Base-by-base conservation (phyloP, 805 yeast species). In the Pichia scutulata region DNA sequence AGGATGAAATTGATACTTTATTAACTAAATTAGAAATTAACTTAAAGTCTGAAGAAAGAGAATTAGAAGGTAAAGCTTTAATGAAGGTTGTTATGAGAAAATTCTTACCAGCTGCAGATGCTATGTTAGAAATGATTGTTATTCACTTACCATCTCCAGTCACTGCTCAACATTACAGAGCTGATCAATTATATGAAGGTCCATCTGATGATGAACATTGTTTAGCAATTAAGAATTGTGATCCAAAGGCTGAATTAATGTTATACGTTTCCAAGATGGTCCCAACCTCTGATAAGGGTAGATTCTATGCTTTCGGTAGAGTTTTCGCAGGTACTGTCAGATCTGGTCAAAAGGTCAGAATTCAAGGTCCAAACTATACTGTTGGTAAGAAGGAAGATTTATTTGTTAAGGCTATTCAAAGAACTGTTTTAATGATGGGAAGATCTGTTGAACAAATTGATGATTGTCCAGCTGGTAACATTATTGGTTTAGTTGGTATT, bases 231-330 rank as follows among this genome's bases (percentile, higher is more conserved):
- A 89, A 85, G 82, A 84, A 86, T 84, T 92, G 99, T 86, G 97
- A 92, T 80, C 96, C 98, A 71, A 84, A 75, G 70, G 96, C 95
- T 67, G 98, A 92, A 72, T 86, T 92, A 71, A 92, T 92, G 99
- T 83, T 92, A 72, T 92, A 92, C 89, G 93, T 92, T 70, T 93
- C 98, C 78, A 92, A 92, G 96, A 92, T 92, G 99, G 98, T 92
- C 65, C 99, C 99, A 77, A 92, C 99, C 73, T 92, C 98, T 66
- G 99, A 92, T 78, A 93, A 92, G 83, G 99, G 99, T 84, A 89
- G 99, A 81, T 92, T 92, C 96, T 92, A 89, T 86, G 99, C 99
- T 71, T 93, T 92, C 81, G 99, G 99, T 78, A 93, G 99, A 84
- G 98, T 92, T 73, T 92, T 92, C 81, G 87, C 98, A 66, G 99